A percentile compares a stretch with the other conserved stretches of the same genome.
Conservation (phyloP, 345 rosid species). For the Eutrema japonicum region DNA sequence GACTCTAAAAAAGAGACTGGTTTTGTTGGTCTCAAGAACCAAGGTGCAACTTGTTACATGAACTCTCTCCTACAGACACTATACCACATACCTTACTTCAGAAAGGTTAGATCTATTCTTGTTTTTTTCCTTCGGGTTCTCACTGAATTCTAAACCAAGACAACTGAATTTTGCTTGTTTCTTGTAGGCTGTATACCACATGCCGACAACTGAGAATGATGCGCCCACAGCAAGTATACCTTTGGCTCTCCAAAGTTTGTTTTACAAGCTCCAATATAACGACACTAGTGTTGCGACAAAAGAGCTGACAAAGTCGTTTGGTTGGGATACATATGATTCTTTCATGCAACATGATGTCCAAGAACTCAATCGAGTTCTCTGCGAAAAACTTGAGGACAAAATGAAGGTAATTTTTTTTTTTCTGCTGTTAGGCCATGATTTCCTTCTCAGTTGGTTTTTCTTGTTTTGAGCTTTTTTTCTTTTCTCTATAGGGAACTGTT, state of each 20-base stretch:
- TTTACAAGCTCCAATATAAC: constrained; percentile 93
- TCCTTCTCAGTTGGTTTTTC: constrained; percentile 27
- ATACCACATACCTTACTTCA: constrained; percentile 92
- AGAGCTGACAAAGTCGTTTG: constrained; percentile 94
- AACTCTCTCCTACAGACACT: constrained; percentile 93
- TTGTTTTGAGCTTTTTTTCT: constrained; percentile 1
- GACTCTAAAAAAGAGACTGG: constrained; percentile 98
- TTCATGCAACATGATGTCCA: constrained; percentile 99
- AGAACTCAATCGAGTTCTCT: constrained; percentile 89
- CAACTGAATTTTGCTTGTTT: constrained; percentile 23
- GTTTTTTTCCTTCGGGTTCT: not conserved
- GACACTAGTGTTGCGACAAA: constrained; percentile 96
- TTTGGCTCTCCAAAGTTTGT: constrained; percentile 94
- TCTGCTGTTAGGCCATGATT: constrained; percentile 11
- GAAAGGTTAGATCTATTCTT: constrained; percentile 63
- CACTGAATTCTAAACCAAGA: constrained; percentile 25
- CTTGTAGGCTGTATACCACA: constrained; percentile 93
- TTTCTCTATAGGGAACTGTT: constrained; percentile 75
- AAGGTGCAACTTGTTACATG: constrained; percentile 99
- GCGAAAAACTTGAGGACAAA: constrained; percentile 96
- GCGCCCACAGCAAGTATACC: constrained; percentile 94
- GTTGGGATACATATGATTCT: constrained; percentile 97
- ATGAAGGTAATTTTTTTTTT: constrained; percentile 70
- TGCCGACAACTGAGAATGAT: constrained; percentile 97
- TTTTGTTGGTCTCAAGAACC: constrained; percentile 96